A percentile compares a stretch with the other conserved stretches of the same genome.
These are phyloP conservation scores for Pleurotus cornucopiae DNA, from an alignment of 768 basidiomycete genomes.

Conservation along the genomic window DNA sequence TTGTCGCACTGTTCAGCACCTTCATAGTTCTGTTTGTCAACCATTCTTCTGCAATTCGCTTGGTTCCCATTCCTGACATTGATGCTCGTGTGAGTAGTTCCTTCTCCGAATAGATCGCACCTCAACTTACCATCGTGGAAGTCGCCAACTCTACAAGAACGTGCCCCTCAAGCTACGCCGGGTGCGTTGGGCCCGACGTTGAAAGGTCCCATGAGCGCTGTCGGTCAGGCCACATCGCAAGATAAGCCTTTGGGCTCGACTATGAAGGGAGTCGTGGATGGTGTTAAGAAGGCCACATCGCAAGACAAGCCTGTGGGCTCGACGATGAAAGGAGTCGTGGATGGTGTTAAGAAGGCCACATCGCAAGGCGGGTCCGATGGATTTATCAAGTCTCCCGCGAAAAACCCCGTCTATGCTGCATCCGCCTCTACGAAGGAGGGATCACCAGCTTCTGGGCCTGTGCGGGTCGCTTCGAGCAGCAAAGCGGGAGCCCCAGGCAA, in stretches of 20 bases:
- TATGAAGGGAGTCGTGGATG: no score
- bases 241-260: no score
- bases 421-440: background rate
- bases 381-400: background rate
- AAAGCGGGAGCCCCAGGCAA: background rate
- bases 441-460: background rate
- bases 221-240: no score
- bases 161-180: background rate
- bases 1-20: background rate
- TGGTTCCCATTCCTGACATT: background rate
- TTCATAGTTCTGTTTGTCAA: background rate
- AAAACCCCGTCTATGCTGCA: no score
- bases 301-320: no score
- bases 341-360: no score
- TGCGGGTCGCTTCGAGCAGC: background rate
- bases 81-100: conserved; percentile 1
- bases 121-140: background rate
- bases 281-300: no score
- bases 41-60: background rate
- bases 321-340: no score
- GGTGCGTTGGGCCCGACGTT: no score
- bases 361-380: background rate
- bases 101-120: background rate
- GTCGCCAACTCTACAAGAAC: background rate
- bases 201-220: no score